Percentiles rank a stretch among this genome's conserved stretches.
These are phyloP conservation scores for Ophiocordyceps camponoti-floridani DNA, from an alignment of 2,329 filamentous ascomycete species.

Conservation along the genomic window DNA sequence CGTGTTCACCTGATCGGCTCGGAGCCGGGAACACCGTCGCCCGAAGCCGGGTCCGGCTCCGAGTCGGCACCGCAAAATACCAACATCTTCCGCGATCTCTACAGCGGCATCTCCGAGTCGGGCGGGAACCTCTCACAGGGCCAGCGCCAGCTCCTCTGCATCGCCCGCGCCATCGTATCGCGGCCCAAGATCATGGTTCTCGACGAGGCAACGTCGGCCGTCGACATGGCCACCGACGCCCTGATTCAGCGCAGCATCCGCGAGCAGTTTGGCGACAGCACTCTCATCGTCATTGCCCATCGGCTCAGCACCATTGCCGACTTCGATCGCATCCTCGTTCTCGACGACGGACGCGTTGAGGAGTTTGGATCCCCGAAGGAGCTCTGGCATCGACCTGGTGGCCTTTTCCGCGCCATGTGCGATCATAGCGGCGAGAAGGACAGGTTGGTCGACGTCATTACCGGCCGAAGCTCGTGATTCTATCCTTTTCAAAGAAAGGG, in stretches of 20 bases:
- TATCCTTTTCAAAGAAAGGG: too few species aligned
- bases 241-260: constrained; percentile 59
- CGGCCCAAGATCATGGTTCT: constrained; percentile 63
- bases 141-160: constrained; percentile 58
- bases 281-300: constrained; percentile 59
- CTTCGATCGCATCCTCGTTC: constrained; percentile 56
- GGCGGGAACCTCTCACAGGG: constrained; percentile 61
- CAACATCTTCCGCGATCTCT: constrained; percentile 48
- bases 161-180: constrained; percentile 54
- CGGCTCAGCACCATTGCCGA: constrained; percentile 60
- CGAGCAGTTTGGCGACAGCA: constrained; percentile 51
- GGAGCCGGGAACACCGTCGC: constrained; percentile 18
- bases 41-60: constrained; percentile 18
- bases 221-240: constrained; percentile 60
- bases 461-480: neutral
- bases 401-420: constrained; percentile 45
- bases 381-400: constrained; percentile 34
- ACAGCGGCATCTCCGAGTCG: constrained; percentile 48
- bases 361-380: constrained; percentile 50
- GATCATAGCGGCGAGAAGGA: constrained; percentile 41
- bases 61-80: constrained; percentile 27
- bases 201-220: constrained; percentile 63
- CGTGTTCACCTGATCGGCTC: constrained; percentile 48
- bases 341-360: constrained; percentile 47
- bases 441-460: constrained; percentile 27